Evolutionary conservation across 345 rosid species (phyloP), one percentile per base, ranked within the genome.

Genomic region (Reutealis trisperma): DNA sequence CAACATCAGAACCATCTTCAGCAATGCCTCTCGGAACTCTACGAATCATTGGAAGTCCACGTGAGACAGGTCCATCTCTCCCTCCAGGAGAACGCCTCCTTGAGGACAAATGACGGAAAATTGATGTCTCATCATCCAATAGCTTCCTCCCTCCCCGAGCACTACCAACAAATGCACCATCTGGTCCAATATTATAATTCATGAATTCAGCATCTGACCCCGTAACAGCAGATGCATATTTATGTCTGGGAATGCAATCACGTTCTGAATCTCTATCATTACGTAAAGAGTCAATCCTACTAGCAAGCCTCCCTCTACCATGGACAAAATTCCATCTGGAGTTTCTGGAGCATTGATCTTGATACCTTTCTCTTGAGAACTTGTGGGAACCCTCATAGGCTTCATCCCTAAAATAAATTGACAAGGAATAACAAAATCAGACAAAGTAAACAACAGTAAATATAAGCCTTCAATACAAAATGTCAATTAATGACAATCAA

Each of bases 231-330:
- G 90, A 78, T 65, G 82, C 70, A 69, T 75, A 86, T 80, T 86
- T 86, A 78, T 74, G 77, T 70, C 85, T 80, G 70, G 85, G 82
- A 77, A 82, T 65, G 77, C 76, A 77, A 69, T 85, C 83, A 72
- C 85, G 84, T 78, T 89, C 89, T 74, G 90, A 63, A 71, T 85
- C 87, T 79, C 89, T 81, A 69, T 84, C 91, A 82, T 81, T 84
- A 37, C 74, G 74, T 42, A 81, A 42, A 72, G 68, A 77, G 75
- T 82, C 90, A 72, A 83, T 80, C 60, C 87, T 75, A 84, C 87
- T 81, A 65, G 89, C 80, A 75, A 86, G 78, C 78, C 96, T 92
- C 70, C 90, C 91, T 78, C 92, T 89, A 75, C 89, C 94, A 75
- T 83, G 88, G 71, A 59, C 61, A 73, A 82, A 83, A 78, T 85